phyloP scores from a whole-genome alignment of 352 stramenopile species.

The Phytopythium ostracodes region DNA sequence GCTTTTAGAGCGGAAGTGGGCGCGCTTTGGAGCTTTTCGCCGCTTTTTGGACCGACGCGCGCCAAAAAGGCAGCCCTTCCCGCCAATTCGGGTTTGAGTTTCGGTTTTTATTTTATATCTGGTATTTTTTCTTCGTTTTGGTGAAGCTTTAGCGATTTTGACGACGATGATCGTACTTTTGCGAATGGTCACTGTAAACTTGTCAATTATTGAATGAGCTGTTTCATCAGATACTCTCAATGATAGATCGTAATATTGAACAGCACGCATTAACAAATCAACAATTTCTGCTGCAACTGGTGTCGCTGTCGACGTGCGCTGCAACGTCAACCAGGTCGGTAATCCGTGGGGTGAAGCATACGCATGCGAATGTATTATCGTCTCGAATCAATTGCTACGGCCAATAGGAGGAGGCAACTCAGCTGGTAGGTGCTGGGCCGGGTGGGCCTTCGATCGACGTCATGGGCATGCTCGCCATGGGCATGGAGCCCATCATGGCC shows the following conservation, averaged over 20 bases:
- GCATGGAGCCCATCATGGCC: slow-evolving; percentile 16
- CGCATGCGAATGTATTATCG: background rate
- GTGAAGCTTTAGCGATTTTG: background rate
- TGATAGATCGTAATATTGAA: too few species aligned
- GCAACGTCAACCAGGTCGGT: too few species aligned
- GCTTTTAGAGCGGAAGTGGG: background rate
- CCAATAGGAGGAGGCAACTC: background rate
- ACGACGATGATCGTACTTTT: too few species aligned
- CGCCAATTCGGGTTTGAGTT: slow-evolving; percentile 1
- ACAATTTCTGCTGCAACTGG: too few species aligned
- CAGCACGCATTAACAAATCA: too few species aligned
- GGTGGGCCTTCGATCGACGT: background rate
- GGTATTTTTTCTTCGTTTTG: background rate
- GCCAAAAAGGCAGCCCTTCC: background rate
- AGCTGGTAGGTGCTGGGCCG: background rate
- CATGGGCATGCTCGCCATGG: slow-evolving; percentile 16
- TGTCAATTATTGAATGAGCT: background rate
- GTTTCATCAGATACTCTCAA: too few species aligned
- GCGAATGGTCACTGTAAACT: too few species aligned
- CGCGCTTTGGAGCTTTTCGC: background rate
- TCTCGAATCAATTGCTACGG: background rate
- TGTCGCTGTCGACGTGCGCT: too few species aligned
- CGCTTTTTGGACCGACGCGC: background rate
- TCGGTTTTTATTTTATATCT: background rate
- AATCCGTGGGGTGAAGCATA: too few species aligned